Conservation (phyloP, 768 basidiomycete species). For the Gloeopeniophorella convolvens region DNA sequence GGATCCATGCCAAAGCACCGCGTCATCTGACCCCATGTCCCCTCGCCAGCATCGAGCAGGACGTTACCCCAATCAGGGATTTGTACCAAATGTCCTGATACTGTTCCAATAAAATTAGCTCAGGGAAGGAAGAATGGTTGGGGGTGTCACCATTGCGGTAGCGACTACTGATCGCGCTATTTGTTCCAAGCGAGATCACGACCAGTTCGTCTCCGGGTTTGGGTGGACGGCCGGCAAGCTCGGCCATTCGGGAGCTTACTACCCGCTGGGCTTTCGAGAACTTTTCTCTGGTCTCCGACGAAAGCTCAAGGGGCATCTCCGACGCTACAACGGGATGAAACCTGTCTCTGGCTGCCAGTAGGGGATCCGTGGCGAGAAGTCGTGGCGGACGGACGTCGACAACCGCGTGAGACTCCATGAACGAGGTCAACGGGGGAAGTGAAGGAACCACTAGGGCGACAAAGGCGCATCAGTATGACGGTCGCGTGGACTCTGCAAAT, state of each 20-base stretch:
- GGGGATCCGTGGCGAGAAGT: constrained; percentile 34
- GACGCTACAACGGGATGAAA: constrained; percentile 17
- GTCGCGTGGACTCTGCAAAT: neutral
- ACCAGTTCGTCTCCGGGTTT: constrained; percentile 54
- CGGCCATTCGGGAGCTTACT: constrained; percentile 23
- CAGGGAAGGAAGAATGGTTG: neutral
- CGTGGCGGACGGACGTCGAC: constrained; percentile 17
- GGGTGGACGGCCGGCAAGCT: neutral
- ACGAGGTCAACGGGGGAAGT: constrained; percentile 15
- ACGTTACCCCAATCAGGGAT: constrained; percentile 69
- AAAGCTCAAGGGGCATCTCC: constrained; percentile 16
- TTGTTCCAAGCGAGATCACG: constrained; percentile 80
- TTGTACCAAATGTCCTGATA: constrained; percentile 69
- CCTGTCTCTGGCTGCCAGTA: constrained; percentile 7
- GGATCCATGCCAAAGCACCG: constrained; percentile 62
- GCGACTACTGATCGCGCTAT: constrained; percentile 77
- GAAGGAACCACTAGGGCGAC: constrained; percentile 13
- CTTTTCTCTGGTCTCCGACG: constrained; percentile 32
- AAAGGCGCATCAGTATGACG: neutral
- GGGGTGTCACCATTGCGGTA: constrained; percentile 71
- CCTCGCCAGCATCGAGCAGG: constrained; percentile 88
- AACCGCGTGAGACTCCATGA: constrained; percentile 12
- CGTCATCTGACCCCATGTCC: constrained; percentile 83
- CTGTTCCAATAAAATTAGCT: constrained; percentile 30
- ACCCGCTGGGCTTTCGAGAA: constrained; percentile 36